These are phyloP conservation scores for Adenanthera pavonina DNA, from an alignment of 306 rosid genomes.

Conservation along the genomic window DNA sequence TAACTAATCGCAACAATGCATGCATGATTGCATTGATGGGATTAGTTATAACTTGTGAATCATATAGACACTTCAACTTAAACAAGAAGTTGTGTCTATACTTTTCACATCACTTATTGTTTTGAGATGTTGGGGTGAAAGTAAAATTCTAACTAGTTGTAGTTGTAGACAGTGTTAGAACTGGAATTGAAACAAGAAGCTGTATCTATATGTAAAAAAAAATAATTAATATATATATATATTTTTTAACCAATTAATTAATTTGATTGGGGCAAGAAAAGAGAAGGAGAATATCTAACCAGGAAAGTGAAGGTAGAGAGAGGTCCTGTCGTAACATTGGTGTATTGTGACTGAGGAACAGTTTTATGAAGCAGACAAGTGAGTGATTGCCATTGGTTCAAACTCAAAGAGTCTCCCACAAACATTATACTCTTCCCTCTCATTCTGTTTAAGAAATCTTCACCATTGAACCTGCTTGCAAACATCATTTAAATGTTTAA, in stretches of 20 bases:
- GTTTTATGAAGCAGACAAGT: slow-evolving; percentile 58
- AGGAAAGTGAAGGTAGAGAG: slow-evolving; percentile 55
- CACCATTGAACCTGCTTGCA: slow-evolving; percentile 52
- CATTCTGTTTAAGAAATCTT: slow-evolving; percentile 51
- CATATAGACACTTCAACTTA: neutral
- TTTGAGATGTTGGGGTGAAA: too few species aligned
- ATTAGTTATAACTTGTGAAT: neutral
- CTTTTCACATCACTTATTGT: neutral
- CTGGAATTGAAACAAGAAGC: too few species aligned
- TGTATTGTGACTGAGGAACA: slow-evolving; percentile 46
- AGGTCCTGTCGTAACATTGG: slow-evolving; percentile 27
- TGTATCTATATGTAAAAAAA: too few species aligned
- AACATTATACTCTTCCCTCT: slow-evolving; percentile 58
- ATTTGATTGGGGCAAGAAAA: neutral
- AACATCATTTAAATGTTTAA: neutral
- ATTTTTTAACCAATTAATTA: neutral
- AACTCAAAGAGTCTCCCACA: slow-evolving; percentile 72
- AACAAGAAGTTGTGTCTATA: neutral
- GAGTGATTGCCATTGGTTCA: slow-evolving; percentile 79
- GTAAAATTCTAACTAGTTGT: too few species aligned
- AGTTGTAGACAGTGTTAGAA: too few species aligned
- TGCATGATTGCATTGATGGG: too few species aligned
- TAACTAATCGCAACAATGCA: too few species aligned
- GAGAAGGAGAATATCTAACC: slow-evolving; percentile 33
- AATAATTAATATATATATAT: too few species aligned